Conservation (phyloP, 768 basidiomycete genomes). For the Lactarius hatsudake region DNA sequence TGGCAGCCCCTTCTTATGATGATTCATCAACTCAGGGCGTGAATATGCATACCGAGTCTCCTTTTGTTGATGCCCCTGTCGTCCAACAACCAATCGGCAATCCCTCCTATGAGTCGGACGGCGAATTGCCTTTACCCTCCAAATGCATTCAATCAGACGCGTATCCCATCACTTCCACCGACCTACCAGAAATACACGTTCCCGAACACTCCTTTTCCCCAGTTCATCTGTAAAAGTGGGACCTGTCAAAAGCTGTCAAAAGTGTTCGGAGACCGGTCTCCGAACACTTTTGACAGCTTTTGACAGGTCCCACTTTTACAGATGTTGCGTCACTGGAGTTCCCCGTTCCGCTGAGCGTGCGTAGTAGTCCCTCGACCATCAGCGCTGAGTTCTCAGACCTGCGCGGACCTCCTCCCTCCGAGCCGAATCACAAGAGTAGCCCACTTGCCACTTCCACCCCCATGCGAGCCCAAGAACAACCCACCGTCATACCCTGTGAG, state of each 20-base stretch:
- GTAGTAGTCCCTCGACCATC: slow-evolving; percentile 31
- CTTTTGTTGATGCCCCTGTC: slow-evolving; percentile 32
- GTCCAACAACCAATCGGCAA: background rate
- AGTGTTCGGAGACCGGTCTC: too few relatives aligned
- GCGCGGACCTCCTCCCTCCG: slow-evolving; percentile 27
- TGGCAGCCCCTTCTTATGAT: background rate
- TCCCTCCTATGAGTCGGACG: slow-evolving; percentile 19
- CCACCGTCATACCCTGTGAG: slow-evolving; percentile 20
- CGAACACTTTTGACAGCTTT: too few relatives aligned
- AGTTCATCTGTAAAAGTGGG: too few relatives aligned
- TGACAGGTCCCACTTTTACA: too few relatives aligned
- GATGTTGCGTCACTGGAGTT: slow-evolving; percentile 32
- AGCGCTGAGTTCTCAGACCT: slow-evolving; percentile 25
- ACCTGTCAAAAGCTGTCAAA: too few relatives aligned
- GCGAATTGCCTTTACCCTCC: slow-evolving; percentile 32
- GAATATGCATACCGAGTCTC: slow-evolving; percentile 29
- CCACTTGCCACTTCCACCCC: slow-evolving; percentile 23
- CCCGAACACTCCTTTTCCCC: slow-evolving; percentile 45
- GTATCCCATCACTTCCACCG: slow-evolving; percentile 52
- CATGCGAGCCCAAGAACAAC: slow-evolving; percentile 11
- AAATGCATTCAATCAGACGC: slow-evolving; percentile 36
- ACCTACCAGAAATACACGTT: slow-evolving; percentile 51
- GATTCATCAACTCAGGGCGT: slow-evolving; percentile 6
- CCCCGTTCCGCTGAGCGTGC: slow-evolving; percentile 28
- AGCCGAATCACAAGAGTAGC: slow-evolving; percentile 26